phyloP scores from a whole-genome alignment of 2,329 filamentous ascomycete species.

The Fusarium multiceps region DNA sequence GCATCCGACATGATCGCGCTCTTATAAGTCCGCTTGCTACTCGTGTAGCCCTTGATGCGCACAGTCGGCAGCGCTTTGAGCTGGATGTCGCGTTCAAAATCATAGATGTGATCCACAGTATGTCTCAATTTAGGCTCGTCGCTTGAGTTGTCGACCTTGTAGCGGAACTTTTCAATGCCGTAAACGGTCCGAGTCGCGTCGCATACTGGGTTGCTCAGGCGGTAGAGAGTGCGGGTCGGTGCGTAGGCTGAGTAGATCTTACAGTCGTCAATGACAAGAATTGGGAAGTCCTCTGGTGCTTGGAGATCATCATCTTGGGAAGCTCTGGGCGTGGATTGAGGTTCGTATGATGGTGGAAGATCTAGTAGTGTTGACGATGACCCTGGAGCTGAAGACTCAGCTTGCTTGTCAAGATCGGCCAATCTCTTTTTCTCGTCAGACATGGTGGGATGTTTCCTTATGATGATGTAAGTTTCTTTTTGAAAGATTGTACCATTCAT shows the following conservation, averaged over 20 bases:
- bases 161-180: conserved; percentile 45
- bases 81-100: conserved; percentile 37
- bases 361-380: not conserved
- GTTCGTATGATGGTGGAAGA: conserved; percentile 17
- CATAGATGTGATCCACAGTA: conserved; percentile 47
- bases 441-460: not conserved
- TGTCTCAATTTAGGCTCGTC: conserved; percentile 31
- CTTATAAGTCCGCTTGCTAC: conserved; percentile 36
- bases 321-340: not conserved
- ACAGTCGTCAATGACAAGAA: conserved; percentile 38
- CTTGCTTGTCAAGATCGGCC: not conserved
- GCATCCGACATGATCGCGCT: conserved; percentile 28
- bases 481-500: not conserved
- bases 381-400: not conserved
- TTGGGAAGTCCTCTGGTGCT: conserved; percentile 23
- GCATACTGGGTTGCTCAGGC: conserved; percentile 41
- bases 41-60: conserved; percentile 35
- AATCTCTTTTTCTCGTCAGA: not conserved
- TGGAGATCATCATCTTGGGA: not conserved
- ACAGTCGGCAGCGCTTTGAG: conserved; percentile 12
- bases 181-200: conserved; percentile 35
- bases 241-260: conserved; percentile 37
- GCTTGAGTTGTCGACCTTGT: conserved; percentile 27
- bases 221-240: conserved; percentile 39
- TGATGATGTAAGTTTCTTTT: too few relatives aligned